Evolutionary conservation across 371 early-diverging fungal genomes (phyloP), one percentile per base, ranked within the genome.

Genomic region (Mortierella sp.): DNA sequence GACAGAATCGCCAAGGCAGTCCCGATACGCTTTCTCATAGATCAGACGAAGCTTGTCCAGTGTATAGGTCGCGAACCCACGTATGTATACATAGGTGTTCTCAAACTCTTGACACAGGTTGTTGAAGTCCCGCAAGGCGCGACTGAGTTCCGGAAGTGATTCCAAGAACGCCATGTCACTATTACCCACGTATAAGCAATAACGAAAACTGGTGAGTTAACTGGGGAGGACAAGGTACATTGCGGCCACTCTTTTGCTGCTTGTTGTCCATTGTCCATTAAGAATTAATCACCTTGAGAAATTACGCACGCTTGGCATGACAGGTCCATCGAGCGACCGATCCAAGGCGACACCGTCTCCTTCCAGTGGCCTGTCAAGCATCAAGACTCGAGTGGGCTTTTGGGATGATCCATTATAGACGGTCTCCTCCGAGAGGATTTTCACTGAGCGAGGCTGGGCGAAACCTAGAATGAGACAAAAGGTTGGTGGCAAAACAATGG

Each of bases 31-130:
- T 61, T 91, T 92, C 63, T 85, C 85, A 67, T 90, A 90, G 64
- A 92, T 90, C 48, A 90, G 88, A n/a, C 87, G 88, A 19, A 92
- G 89, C 77, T 90, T 90, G 70, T 91, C 91, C 13, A 91, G 86
- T 0, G 91, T 90, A 63, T 80, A 83, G 22, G 74, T 61, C 22
- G 91, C 90, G 65, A 87, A 92, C 22, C 92, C 92, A 31, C 89
- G 90, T 50, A 92, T 89, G 69, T 91, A 92, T 3, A 92, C 90
- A 81, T 91, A 92, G 1, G 91, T 89, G 39, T 89, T 88, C 50
- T 87, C 89, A 74, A 92, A 92, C 78, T 92, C 90, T 22, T 71
- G 76, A 29, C 80, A 80, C 40, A 88, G 82, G 39, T 76, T 73
- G 72, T 86, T 85, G 66, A 90, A 81, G 64, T 91, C 90, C 39